These are phyloP conservation scores for Carex pumila DNA, from an alignment of 176 grass and related monocot genomes.

Conservation along the genomic window DNA sequence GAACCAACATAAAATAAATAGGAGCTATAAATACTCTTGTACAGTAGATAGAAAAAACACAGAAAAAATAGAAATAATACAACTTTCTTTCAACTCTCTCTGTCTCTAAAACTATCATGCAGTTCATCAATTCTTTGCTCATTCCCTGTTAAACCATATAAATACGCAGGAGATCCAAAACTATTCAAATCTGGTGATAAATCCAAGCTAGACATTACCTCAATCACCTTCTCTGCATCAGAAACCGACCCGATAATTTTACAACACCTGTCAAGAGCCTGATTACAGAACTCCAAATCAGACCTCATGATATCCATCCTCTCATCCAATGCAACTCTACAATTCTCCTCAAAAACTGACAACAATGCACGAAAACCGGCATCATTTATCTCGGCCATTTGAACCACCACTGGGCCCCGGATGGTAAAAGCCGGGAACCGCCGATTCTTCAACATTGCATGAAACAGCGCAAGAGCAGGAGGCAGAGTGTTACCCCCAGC, in stretches of 20 bases:
- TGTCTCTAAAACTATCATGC: too few relatives aligned
- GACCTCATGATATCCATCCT: slow-evolving; percentile 50
- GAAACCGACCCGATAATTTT: slow-evolving; percentile 37
- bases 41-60: too few relatives aligned
- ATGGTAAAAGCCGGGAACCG: slow-evolving; percentile 47
- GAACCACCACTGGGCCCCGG: slow-evolving; percentile 45
- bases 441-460: slow-evolving; percentile 49
- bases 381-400: slow-evolving; percentile 34
- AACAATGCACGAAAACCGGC: slow-evolving; percentile 51
- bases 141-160: slow-evolving; percentile 75
- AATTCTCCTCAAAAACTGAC: slow-evolving; percentile 60
- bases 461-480: slow-evolving; percentile 59
- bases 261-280: slow-evolving; percentile 69
- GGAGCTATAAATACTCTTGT: too few relatives aligned
- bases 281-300: slow-evolving; percentile 55
- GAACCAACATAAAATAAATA: too few relatives aligned
- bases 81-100: too few relatives aligned
- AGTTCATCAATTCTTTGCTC: slow-evolving; percentile 49
- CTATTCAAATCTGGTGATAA: slow-evolving; percentile 58
- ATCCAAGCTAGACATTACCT: slow-evolving; percentile 60
- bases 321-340: slow-evolving; percentile 39
- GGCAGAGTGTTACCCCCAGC: slow-evolving; percentile 11
- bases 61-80: too few relatives aligned
- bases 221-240: slow-evolving; percentile 69
- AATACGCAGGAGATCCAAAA: slow-evolving; percentile 71